Evolutionary conservation across 768 basidiomycete species (phyloP), one percentile per base, ranked within the genome.

Genomic region (Cytidiella melzeri): DNA sequence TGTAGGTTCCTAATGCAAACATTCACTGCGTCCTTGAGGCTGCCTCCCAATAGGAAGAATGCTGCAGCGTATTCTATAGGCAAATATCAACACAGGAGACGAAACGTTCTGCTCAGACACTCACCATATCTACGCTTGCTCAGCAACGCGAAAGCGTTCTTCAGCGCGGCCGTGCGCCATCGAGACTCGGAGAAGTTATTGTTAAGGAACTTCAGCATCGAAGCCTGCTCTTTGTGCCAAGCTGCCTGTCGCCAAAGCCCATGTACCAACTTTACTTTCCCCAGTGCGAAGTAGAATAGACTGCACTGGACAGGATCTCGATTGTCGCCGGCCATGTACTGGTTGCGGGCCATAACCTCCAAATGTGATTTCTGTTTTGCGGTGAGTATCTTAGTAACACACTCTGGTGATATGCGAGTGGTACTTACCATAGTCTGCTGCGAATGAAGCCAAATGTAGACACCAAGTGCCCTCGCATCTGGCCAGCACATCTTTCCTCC

Each of bases 201-300:
- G 27, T 79, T 73, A 7, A 99, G 66, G 65, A 99, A 97, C 60
- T 88, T 93, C 51, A 99, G 73, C 92, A 92, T 98, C 45, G 82
- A 60, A 4, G 73, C 59, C 58, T 96, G 92, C 57, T 98, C 96
- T 56, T 81, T 87, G 57, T 98, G 94, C 80, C 92, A 93, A 1
- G 81, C 80, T 1, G 93, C 91, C 62, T 98, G 96, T 59, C 90
- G 79, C 96, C 96, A 99, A 11, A 99, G 73, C 5, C 93, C 92
- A 54, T 92, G 88, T 0, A 99, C 92, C 9, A 97, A 76, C 60
- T 92, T 92, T 50, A 80, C 76, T 63, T 97, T 98, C 12, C 92
- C 88, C 11, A 99, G 69, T 2, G 96, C 94, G 57, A 99, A 96
- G 66, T 97, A 99, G 64, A 87, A 89, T 38, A 99, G 71, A 5